Percentiles rank a stretch among this genome's conserved stretches.
Conservation (phyloP, 2,329 filamentous ascomycete species). For the Fusarium oligoseptatum region DNA sequence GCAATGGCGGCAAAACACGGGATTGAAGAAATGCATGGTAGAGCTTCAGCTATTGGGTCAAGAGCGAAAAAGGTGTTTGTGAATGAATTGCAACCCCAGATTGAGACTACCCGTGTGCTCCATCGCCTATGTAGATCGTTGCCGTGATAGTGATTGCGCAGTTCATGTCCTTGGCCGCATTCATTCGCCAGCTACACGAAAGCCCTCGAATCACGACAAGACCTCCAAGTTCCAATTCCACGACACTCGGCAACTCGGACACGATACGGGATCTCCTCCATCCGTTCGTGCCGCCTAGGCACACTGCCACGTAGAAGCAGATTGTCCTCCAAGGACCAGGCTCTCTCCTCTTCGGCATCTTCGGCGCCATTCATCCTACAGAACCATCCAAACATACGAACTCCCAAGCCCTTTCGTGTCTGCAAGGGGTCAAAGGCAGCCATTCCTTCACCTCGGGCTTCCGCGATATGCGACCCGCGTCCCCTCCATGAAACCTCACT, state of each 20-base stretch:
- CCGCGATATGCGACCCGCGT: conserved; percentile 14
- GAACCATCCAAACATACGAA: neutral
- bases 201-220: neutral
- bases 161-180: neutral
- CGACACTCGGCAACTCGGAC: neutral
- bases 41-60: neutral
- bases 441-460: neutral
- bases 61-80: neutral
- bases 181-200: neutral
- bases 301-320: neutral
- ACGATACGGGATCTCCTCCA: neutral
- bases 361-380: neutral
- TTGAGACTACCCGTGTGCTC: neutral
- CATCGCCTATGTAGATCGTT: neutral
- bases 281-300: neutral
- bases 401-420: conserved; percentile 3
- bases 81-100: neutral
- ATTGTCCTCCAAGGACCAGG: conserved; percentile 2
- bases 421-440: neutral
- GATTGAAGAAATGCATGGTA: neutral
- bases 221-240: neutral
- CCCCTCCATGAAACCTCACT: conserved; percentile 11
- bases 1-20: neutral
- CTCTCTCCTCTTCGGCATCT: neutral
- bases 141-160: neutral